phyloP scores from a whole-genome alignment of 495 filamentous ascomycete species.

The Clavariopsis aquatica region DNA sequence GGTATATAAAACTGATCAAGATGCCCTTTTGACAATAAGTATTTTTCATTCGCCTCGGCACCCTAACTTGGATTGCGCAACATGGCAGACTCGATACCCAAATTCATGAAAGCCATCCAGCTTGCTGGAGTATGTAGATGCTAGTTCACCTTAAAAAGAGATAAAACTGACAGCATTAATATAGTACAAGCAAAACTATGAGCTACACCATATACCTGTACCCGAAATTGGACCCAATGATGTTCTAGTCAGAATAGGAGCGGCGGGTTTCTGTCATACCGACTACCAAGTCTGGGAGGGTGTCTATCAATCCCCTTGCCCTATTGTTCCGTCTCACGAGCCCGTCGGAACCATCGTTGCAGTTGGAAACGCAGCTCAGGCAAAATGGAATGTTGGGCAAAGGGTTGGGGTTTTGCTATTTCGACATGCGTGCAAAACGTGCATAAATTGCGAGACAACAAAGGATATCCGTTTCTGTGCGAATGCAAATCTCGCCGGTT shows the following conservation, averaged over 20 bases:
- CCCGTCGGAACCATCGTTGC: constrained; percentile 80
- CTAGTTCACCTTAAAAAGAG: not conserved
- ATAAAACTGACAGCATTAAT: not conserved
- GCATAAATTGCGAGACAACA: constrained; percentile 11
- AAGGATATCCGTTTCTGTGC: constrained; percentile 35
- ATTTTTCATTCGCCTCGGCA: no score
- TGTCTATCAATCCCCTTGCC: constrained; percentile 77
- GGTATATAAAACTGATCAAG: no score
- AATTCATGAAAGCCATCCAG: constrained; percentile 26
- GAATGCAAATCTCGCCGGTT: constrained; percentile 25
- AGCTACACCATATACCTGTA: constrained; percentile 18
- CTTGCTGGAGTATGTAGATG: constrained; percentile 10
- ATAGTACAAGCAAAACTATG: constrained; percentile 12
- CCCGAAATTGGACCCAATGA: constrained; percentile 52
- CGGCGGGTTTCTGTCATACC: constrained; percentile 89
- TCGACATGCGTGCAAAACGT: constrained; percentile 15
- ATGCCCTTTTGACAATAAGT: no score
- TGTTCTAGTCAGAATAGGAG: constrained; percentile 84
- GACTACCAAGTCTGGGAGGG: constrained; percentile 76
- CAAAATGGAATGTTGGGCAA: constrained; percentile 72
- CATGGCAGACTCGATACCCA: constrained; percentile 9
- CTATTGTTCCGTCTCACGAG: constrained; percentile 88
- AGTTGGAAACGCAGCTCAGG: constrained; percentile 62
- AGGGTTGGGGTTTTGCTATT: constrained; percentile 69
- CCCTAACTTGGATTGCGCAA: no score